Evolutionary conservation across 2,329 filamentous ascomycete genomes (phyloP).

Genomic region (Diatrype stigma): DNA sequence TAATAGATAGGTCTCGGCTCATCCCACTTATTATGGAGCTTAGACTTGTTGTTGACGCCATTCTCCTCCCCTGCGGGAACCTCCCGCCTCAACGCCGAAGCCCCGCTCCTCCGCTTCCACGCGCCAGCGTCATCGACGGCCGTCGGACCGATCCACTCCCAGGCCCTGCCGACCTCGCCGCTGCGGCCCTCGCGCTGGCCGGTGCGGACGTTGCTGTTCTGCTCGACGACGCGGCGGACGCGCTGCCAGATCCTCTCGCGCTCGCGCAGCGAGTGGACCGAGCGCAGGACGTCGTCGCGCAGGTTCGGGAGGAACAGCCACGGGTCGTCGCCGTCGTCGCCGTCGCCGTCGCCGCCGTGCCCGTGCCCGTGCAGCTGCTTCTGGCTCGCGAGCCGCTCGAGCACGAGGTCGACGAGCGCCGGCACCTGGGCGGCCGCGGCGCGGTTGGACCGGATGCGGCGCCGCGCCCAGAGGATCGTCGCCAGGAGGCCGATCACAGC

Average conservation of each 20-base stretch:
- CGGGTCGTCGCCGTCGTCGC: slow-evolving; percentile 62
- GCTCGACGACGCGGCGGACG: slow-evolving; percentile 81
- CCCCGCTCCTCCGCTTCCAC: slow-evolving; percentile 33
- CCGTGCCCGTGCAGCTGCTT: slow-evolving; percentile 69
- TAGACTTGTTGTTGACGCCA: slow-evolving; percentile 15
- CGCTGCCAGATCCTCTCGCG: slow-evolving; percentile 80
- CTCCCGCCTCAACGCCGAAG: slow-evolving; percentile 38
- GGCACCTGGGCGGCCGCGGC: slow-evolving; percentile 72
- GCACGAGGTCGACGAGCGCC: slow-evolving; percentile 74
- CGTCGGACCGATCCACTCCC: slow-evolving; percentile 66
- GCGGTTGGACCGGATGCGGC: slow-evolving; percentile 57
- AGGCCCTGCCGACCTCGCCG: slow-evolving; percentile 62
- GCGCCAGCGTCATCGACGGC: slow-evolving; percentile 41
- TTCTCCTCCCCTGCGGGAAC: slow-evolving; percentile 26
- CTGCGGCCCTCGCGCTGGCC: slow-evolving; percentile 63
- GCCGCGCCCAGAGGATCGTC: slow-evolving; percentile 58
- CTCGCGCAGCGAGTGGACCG: slow-evolving; percentile 71
- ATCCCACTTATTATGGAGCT: slow-evolving; percentile 34
- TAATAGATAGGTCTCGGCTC: slow-evolving; percentile 34
- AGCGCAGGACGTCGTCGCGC: slow-evolving; percentile 82
- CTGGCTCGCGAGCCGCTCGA: slow-evolving; percentile 78
- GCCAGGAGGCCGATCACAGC: slow-evolving; percentile 50
- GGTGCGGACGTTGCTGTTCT: slow-evolving; percentile 85
- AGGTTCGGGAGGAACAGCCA: slow-evolving; percentile 87
- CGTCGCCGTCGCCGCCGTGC: slow-evolving; percentile 47